These are phyloP conservation scores for Henckelia pumila DNA, from an alignment of 257 asterid species.

Conservation along the genomic window DNA sequence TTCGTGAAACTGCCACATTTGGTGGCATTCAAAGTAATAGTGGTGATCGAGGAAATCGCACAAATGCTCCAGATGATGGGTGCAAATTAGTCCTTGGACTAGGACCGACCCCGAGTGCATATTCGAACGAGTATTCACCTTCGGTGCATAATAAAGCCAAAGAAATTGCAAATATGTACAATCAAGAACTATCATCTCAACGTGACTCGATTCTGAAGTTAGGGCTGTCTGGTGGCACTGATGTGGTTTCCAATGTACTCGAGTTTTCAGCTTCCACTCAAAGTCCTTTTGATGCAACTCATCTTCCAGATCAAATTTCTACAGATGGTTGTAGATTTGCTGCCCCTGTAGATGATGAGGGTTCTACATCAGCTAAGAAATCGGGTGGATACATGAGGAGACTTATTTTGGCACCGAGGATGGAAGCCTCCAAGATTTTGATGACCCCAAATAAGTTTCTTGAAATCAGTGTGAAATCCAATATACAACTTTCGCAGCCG, in stretches of 20 bases:
- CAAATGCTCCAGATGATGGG: conserved; percentile 60
- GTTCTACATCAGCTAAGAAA: conserved; percentile 92
- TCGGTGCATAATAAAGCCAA: conserved; percentile 41
- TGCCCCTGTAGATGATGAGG: conserved; percentile 69
- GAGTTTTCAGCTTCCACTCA: conserved; percentile 53
- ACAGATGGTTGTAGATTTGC: conserved; percentile 32
- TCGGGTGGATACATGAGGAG: conserved; percentile 85
- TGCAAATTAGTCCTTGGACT: conserved; percentile 88
- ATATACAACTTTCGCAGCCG: conserved; percentile 45
- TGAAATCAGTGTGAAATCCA: conserved; percentile 39
- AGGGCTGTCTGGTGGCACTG: conserved; percentile 57
- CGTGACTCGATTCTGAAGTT: conserved; percentile 62
- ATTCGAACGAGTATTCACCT: conserved; percentile 41
- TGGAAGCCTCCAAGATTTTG: conserved; percentile 26
- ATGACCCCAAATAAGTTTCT: conserved; percentile 21
- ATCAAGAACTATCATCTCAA: conserved; percentile 41
- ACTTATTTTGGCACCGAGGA: conserved; percentile 68
- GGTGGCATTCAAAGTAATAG: conserved; percentile 32
- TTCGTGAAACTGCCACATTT: conserved; percentile 34
- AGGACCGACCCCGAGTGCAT: conserved; percentile 79
- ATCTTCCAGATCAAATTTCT: conserved; percentile 36
- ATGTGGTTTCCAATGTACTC: conserved; percentile 40
- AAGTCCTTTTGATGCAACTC: conserved; percentile 31
- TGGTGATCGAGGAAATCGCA: conserved; percentile 29
- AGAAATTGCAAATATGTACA: conserved; percentile 27